These are phyloP conservation scores for Aspergillus puulaauensis DNA, from an alignment of 2,329 filamentous ascomycete genomes.

Conservation along the genomic window DNA sequence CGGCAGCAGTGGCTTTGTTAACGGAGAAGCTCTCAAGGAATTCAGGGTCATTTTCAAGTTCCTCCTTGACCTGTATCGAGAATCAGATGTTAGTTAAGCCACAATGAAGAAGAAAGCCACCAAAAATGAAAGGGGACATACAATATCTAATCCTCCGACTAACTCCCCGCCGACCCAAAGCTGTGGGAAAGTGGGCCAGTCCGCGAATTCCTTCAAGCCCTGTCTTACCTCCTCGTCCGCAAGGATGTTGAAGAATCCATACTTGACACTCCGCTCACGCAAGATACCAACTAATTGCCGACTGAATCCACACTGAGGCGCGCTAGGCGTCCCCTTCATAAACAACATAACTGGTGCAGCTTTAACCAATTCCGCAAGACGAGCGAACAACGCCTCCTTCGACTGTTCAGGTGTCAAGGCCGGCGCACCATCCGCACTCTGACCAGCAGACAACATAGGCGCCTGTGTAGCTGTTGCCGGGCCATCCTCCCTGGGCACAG, in stretches of 20 bases:
- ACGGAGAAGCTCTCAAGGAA: conserved; percentile 75
- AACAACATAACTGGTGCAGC: conserved; percentile 98
- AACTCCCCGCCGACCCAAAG: conserved; percentile 89
- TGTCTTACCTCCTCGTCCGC: conserved; percentile 97
- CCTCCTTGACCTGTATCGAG: conserved; percentile 76
- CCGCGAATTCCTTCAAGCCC: conserved; percentile 94
- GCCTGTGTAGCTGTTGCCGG: conserved; percentile 31
- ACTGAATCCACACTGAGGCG: conserved; percentile 89
- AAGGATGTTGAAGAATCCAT: conserved; percentile 98
- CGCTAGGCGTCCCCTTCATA: conserved; percentile 92
- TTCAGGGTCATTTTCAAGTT: conserved; percentile 76
- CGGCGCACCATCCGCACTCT: conserved; percentile 14
- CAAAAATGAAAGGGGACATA: conserved; percentile 51
- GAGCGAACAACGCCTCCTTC: conserved; percentile 82
- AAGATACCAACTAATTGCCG: conserved; percentile 83
- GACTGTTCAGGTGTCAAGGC: conserved; percentile 50
- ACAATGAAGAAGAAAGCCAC: not conserved
- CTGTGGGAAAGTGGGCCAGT: conserved; percentile 98
- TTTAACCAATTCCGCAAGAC: conserved; percentile 82
- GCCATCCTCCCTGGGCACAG: conserved; percentile 38
- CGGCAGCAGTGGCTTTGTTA: conserved; percentile 28
- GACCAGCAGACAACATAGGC: conserved; percentile 19
- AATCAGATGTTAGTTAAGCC: conserved; percentile 13
- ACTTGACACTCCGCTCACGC: conserved; percentile 86
- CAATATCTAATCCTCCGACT: conserved; percentile 92